These are phyloP conservation scores for Russula virescens DNA, from an alignment of 768 basidiomycete species.

Conservation along the genomic window DNA sequence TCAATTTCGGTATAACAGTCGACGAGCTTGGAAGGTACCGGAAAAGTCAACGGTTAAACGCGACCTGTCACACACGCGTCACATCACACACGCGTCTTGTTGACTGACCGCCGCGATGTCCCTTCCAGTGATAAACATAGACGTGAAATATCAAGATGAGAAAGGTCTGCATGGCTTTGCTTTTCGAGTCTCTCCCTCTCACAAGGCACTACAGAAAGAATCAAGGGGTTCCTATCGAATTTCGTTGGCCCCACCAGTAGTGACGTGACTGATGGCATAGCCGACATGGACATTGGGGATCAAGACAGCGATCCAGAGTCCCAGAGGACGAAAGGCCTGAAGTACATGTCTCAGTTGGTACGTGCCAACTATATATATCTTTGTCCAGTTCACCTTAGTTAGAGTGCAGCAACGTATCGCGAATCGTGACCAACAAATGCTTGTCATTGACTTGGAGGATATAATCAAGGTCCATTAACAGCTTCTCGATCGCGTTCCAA, in stretches of 20 bases:
- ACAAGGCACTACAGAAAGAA: conserved; percentile 44
- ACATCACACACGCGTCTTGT: conserved; percentile 25
- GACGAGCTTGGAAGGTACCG: too few species aligned
- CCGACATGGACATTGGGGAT: conserved; percentile 63
- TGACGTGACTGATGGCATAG: conserved; percentile 62
- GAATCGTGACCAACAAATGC: conserved; percentile 87
- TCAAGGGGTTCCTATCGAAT: conserved; percentile 62
- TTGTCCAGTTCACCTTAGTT: conserved; percentile 13
- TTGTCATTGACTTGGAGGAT: conserved; percentile 87
- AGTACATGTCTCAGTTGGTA: conserved; percentile 85
- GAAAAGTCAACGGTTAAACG: neutral
- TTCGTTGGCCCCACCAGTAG: conserved; percentile 55
- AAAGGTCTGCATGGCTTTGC: conserved; percentile 42
- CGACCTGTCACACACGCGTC: conserved; percentile 6
- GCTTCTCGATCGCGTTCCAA: neutral
- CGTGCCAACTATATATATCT: conserved; percentile 28
- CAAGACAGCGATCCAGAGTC: conserved; percentile 33
- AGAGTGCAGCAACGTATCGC: conserved; percentile 75
- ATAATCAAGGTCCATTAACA: conserved; percentile 53
- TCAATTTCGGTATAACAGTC: neutral
- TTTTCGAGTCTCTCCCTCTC: neutral
- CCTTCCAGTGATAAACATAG: conserved; percentile 52
- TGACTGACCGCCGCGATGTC: conserved; percentile 46
- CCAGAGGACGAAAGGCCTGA: conserved; percentile 41
- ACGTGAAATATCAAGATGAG: conserved; percentile 65